These are phyloP conservation scores for Lithospermum erythrorhizon DNA, from an alignment of 257 asterid genomes.

Conservation along the genomic window DNA sequence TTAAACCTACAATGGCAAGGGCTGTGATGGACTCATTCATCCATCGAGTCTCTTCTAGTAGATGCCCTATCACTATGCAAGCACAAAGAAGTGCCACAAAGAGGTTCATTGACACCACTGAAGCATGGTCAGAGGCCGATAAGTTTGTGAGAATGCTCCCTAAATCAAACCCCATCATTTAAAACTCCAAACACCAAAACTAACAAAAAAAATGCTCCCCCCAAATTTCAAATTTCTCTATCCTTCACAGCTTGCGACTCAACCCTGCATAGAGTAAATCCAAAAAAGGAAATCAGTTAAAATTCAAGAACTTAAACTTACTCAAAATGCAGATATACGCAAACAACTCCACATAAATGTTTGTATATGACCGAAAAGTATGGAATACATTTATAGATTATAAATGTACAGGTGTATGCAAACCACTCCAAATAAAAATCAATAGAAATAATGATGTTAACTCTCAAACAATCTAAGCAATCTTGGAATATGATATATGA, in stretches of 20 bases:
- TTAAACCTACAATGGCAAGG: conserved; percentile 40
- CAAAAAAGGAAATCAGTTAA: neutral
- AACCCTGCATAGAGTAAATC: conserved; percentile 7
- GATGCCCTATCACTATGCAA: conserved; percentile 90
- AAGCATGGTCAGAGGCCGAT: conserved; percentile 53
- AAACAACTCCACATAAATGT: too few relatives aligned
- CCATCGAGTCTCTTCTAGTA: conserved; percentile 92
- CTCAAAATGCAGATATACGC: neutral
- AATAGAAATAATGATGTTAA: too few relatives aligned
- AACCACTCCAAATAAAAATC: too few relatives aligned
- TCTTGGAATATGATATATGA: too few relatives aligned
- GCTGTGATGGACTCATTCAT: conserved; percentile 99
- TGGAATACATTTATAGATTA: neutral
- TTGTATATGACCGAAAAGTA: too few relatives aligned
- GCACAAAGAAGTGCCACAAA: conserved; percentile 75
- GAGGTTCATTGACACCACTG: conserved; percentile 69
- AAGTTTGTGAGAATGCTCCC: conserved; percentile 30
- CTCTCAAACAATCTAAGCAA: too few relatives aligned
- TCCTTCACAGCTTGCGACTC: conserved; percentile 7
- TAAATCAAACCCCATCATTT: conserved; percentile 34
- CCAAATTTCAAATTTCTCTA: conserved; percentile 5
- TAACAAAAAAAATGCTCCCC: too few relatives aligned
- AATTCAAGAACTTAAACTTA: neutral
- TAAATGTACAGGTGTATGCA: too few relatives aligned
- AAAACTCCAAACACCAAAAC: conserved; percentile 10